phyloP scores from a whole-genome alignment of 805 yeast genomes.

The Suhomyces faveliae region DNA sequence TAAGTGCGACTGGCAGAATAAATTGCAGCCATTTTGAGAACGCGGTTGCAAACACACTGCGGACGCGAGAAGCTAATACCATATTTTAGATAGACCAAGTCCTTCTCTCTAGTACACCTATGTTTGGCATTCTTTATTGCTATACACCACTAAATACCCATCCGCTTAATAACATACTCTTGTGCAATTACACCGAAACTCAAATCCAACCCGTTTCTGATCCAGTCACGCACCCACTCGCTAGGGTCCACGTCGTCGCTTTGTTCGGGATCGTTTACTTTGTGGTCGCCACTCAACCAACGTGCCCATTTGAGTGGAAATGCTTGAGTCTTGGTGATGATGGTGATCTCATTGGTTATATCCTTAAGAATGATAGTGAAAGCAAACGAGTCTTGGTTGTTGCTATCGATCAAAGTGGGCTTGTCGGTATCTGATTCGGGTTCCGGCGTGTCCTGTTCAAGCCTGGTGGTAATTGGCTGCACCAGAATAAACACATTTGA shows the following conservation, averaged over 20 bases:
- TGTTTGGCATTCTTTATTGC: background rate
- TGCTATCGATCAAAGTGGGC: conserved; percentile 43
- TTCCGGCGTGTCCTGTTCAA: conserved; percentile 16
- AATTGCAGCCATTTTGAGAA: background rate
- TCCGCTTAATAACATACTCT: conserved; percentile 83
- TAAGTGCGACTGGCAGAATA: background rate
- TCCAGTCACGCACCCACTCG: conserved; percentile 47
- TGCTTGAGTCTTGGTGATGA: conserved; percentile 80
- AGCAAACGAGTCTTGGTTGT: conserved; percentile 57
- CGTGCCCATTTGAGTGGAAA: conserved; percentile 87
- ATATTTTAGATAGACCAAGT: no score
- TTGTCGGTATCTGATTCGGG: conserved; percentile 21
- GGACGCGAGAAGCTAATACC: no score
- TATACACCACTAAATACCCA: conserved; percentile 54
- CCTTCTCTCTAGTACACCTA: no score
- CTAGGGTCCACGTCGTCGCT: conserved; percentile 32
- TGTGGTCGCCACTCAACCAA: conserved; percentile 69
- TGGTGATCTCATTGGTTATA: conserved; percentile 69
- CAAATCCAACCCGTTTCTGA: conserved; percentile 62
- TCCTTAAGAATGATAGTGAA: conserved; percentile 79
- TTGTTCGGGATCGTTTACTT: conserved; percentile 23
- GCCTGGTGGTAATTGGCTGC: conserved; percentile 52
- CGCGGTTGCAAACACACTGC: no score
- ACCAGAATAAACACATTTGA: conserved; percentile 73
- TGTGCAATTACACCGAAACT: conserved; percentile 88